Conservation (phyloP, 345 rosid species). For the Viola odorata region DNA sequence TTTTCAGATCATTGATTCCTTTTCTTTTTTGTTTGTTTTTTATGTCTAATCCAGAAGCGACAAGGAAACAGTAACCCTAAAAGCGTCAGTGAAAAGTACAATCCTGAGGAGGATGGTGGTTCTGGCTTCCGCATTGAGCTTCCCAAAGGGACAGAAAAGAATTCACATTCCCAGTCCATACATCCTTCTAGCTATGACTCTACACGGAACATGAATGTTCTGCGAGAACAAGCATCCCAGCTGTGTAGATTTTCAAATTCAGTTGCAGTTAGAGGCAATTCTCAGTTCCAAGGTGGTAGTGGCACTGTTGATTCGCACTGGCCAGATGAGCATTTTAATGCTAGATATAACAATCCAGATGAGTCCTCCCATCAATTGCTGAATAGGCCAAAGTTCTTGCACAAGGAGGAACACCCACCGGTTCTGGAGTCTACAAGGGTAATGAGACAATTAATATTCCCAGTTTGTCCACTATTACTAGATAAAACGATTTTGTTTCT, state of each 20-base stretch:
- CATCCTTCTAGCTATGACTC: conserved; percentile 20
- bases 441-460: too few species aligned
- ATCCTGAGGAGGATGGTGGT: conserved; percentile 42
- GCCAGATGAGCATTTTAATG: conserved; percentile 38
- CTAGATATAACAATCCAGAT: conserved; percentile 23
- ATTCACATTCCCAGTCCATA: conserved; percentile 22
- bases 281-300: conserved; percentile 44
- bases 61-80: conserved; percentile 36
- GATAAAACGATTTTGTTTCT: neutral
- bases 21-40: neutral
- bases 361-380: conserved; percentile 50
- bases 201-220: conserved; percentile 24
- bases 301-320: conserved; percentile 37
- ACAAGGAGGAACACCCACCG: conserved; percentile 34
- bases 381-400: conserved; percentile 27
- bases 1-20: neutral
- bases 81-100: conserved; percentile 31
- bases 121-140: conserved; percentile 43
- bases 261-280: conserved; percentile 64
- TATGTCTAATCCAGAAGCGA: conserved; percentile 37
- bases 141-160: conserved; percentile 29
- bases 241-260: conserved; percentile 75
- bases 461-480: neutral
- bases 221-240: conserved; percentile 37
- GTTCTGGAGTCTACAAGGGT: conserved; percentile 33